phyloP scores from a whole-genome alignment of 257 asterid species.

The Datura wrightii region DNA sequence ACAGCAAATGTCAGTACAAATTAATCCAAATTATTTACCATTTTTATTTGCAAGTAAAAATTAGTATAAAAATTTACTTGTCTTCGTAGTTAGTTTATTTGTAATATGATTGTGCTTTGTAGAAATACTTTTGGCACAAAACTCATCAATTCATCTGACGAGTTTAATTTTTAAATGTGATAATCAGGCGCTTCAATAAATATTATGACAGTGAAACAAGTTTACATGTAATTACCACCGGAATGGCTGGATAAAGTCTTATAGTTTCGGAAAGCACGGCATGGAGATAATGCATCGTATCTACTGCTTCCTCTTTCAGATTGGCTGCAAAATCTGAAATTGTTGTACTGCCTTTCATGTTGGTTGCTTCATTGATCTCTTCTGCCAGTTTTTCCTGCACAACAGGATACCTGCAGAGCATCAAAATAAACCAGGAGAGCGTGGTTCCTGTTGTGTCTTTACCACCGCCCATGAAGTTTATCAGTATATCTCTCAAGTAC shows the following conservation, averaged over 20 bases:
- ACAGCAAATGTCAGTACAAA: too few relatives aligned
- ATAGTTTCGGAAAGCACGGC: conserved; percentile 67
- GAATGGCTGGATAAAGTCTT: conserved; percentile 66
- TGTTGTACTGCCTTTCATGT: conserved; percentile 29
- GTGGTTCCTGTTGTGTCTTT: conserved; percentile 67
- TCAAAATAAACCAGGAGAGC: conserved; percentile 67
- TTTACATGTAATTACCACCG: conserved; percentile 47
- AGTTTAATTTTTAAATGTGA: too few relatives aligned
- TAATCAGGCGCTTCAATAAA: background rate
- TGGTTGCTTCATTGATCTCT: conserved; percentile 48
- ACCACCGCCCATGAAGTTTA: conserved; percentile 62
- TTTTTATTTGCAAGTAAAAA: too few relatives aligned
- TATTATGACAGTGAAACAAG: background rate
- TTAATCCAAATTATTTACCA: too few relatives aligned
- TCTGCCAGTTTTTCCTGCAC: conserved; percentile 58
- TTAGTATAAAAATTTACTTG: too few relatives aligned
- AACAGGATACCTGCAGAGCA: conserved; percentile 59
- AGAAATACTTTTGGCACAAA: too few relatives aligned
- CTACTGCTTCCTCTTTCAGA: conserved; percentile 53
- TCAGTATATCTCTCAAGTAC: conserved; percentile 62
- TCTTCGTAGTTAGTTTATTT: too few relatives aligned
- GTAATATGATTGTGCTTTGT: too few relatives aligned
- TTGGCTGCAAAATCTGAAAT: conserved; percentile 45
- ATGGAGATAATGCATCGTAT: conserved; percentile 67
- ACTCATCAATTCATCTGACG: background rate